Base-by-base conservation (phyloP, 176 grass and related monocot genomes). In the Oryza rufipogon region DNA sequence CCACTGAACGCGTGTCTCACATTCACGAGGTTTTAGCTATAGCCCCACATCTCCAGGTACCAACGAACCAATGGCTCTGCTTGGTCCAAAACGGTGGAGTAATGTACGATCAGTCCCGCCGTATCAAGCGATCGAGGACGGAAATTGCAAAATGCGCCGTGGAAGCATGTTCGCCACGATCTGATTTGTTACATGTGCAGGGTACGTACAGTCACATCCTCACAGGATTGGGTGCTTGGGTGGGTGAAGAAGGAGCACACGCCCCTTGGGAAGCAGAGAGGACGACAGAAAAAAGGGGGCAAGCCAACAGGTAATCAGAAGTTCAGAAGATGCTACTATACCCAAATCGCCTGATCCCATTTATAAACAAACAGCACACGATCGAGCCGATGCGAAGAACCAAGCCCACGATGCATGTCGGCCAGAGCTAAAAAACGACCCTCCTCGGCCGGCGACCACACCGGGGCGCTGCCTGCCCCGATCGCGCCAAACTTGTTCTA, bases 251-350 rank as follows among this genome's bases (percentile, higher is more conserved):
- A 65, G 15, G 12, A 17, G 2, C 12, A 25, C 84, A 25, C 84
- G 70, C 8, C 78, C 71, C 85, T 69, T 87, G 0, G 15, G 78
- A 34, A 9, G 63, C 78, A 61, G 61, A 81, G 54, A 6, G 34
- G 85, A 60, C 78, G 67, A 20, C 56, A 20, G 10, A 13, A 22
- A 13, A 22, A 1, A 58, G 25, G 46, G 46, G 36, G 11, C 70
- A 71, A 9, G 80, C 73, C 70, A 19, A 47, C 54, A 8, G 19
- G 16, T 61, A n/a, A 22, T 22, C 56, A 61, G 56, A 61, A 52
- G 47, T 45, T 71, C 4, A 15, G 74, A 38, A 64, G 84, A 56
- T 56, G 17, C 52, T 19, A 71, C 17, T 19, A 64, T 49, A 46
- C 44, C 69, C 20, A 64, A 19, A 74, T 54, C 69, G 54, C 23